These are phyloP conservation scores for Fusarium gaditjirri DNA, from an alignment of 2,329 filamentous ascomycete species.

Conservation along the genomic window DNA sequence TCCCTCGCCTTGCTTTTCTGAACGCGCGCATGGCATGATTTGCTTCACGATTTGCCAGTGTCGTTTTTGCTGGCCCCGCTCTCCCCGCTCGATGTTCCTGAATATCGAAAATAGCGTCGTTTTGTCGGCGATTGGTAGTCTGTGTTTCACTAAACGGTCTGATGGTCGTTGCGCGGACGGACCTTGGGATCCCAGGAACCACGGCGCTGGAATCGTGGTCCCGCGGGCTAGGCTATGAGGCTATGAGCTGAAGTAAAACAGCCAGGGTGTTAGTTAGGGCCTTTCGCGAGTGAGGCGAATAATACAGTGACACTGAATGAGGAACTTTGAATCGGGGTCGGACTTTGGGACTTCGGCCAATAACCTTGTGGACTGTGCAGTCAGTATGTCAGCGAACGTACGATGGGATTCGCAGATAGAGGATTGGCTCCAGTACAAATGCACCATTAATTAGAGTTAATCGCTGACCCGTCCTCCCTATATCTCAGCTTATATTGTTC, in stretches of 20 bases:
- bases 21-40: background rate
- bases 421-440: background rate
- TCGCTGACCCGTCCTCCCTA: background rate
- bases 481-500: constrained; percentile 25
- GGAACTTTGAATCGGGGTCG: background rate
- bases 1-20: background rate
- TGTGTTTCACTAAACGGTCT: constrained; percentile 4
- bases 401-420: background rate
- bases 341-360: background rate
- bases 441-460: background rate
- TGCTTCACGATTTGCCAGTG: background rate
- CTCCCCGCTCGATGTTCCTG: constrained; percentile 1
- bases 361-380: background rate
- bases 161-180: background rate
- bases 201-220: background rate
- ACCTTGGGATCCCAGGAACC: constrained; percentile 15
- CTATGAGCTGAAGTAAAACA: constrained; percentile 14
- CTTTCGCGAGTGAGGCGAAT: constrained; percentile 1
- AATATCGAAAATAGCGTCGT: background rate
- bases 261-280: background rate
- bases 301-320: background rate
- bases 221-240: background rate
- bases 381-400: background rate
- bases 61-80: background rate
- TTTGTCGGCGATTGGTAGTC: background rate